Conservation (phyloP, 2,329 filamentous ascomycete genomes). For the Sclerotiophoma versabilis region DNA sequence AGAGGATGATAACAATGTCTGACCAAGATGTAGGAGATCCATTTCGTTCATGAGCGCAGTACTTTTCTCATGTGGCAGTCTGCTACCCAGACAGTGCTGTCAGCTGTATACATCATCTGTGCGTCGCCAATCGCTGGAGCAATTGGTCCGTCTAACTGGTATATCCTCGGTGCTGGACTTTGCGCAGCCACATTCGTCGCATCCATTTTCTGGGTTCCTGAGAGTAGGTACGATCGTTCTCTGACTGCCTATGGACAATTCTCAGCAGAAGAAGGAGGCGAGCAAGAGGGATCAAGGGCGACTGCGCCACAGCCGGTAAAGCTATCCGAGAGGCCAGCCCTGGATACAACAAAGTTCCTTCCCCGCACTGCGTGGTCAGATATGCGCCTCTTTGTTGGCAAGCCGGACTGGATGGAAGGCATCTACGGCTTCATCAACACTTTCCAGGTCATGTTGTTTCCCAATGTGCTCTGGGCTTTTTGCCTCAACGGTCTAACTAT, state of each 20-base stretch:
- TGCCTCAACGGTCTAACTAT: slow-evolving; percentile 31
- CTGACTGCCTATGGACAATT: slow-evolving; percentile 44
- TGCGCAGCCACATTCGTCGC: slow-evolving; percentile 45
- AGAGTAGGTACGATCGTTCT: slow-evolving; percentile 53
- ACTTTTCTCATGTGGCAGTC: slow-evolving; percentile 53
- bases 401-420: slow-evolving; percentile 49
- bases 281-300: slow-evolving; percentile 26
- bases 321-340: slow-evolving; percentile 21
- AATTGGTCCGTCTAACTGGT: slow-evolving; percentile 55
- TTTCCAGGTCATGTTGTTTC: slow-evolving; percentile 40
- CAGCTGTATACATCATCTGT: slow-evolving; percentile 50
- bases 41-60: slow-evolving; percentile 56
- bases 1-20: not conserved
- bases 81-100: slow-evolving; percentile 51
- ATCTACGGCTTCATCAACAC: slow-evolving; percentile 35
- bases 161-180: slow-evolving; percentile 51
- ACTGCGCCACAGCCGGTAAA: slow-evolving; percentile 22
- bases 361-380: slow-evolving; percentile 50
- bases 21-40: slow-evolving; percentile 32
- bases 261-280: slow-evolving; percentile 31
- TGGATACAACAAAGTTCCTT: slow-evolving; percentile 50
- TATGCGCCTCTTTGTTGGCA: slow-evolving; percentile 51
- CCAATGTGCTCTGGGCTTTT: slow-evolving; percentile 33
- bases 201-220: slow-evolving; percentile 52
- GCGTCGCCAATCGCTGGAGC: slow-evolving; percentile 53